These are phyloP conservation scores for Colletotrichum salicis DNA, from an alignment of 2,329 filamentous ascomycete genomes.

Conservation along the genomic window DNA sequence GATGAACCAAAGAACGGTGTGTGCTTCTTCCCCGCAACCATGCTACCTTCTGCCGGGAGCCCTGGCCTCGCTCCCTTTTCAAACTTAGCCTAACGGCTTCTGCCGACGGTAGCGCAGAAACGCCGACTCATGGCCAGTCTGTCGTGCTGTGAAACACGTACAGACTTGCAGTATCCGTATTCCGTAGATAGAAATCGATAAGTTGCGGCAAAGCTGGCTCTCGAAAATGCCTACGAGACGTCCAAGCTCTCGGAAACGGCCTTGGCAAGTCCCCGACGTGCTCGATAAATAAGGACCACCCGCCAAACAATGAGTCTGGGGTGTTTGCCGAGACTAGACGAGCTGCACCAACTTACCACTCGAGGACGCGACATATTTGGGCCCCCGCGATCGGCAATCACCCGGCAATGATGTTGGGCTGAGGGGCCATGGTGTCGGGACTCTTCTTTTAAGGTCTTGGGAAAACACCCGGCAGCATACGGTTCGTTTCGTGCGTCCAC, in stretches of 20 bases:
- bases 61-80: conserved; percentile 5
- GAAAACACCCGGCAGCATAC: not conserved
- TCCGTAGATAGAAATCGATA: not conserved
- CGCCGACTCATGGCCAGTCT: not conserved
- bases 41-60: conserved; percentile 17
- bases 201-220: not conserved
- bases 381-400: not conserved
- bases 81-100: conserved; percentile 11
- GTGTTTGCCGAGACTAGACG: not conserved
- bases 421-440: not conserved
- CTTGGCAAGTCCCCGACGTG: not conserved
- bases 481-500: not conserved
- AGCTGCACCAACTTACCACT: not conserved
- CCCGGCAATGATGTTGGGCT: not conserved
- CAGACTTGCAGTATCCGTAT: no score
- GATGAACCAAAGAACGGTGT: conserved; percentile 24
- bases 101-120: conserved; percentile 10
- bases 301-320: not conserved
- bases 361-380: conserved; percentile 6
- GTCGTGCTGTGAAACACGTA: not conserved
- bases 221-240: not conserved
- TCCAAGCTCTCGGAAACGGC: not conserved
- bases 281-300: not conserved
- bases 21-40: conserved; percentile 17
- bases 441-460: not conserved